Base-by-base conservation (phyloP, 2,329 filamentous ascomycete genomes). In the Basipetospora chlamydospora region DNA sequence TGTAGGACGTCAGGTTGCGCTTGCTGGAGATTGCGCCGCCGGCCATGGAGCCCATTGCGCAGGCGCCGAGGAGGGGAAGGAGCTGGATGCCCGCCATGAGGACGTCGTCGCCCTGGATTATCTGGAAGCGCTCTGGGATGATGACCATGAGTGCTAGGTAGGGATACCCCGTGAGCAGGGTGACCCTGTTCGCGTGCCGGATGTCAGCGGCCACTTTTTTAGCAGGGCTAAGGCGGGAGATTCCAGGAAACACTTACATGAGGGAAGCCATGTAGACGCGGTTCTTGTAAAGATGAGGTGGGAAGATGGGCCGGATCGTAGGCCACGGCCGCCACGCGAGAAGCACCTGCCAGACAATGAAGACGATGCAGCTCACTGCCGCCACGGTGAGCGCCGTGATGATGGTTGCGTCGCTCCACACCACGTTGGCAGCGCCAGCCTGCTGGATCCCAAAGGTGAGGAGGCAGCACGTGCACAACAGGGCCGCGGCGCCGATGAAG, bases 41-140 rank as follows among this genome's bases (percentile, higher is more conserved):
- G 0, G 69, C 44, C 28, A 73, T 70, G 2, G 68, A 73, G 0
- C 69, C 72, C 4, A 72, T 46, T 0, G 73, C 69, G 25, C 67
- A 72, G 2, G 67, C 55, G 2, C 65, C 67, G 1, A 77, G 61
- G 55, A 77, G 60, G 0, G 73, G 73, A 11, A 77, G 55, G 5
- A 77, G 58, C 30, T 73, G 66, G 4, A 76, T 49, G 4, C 73
- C 71, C 1, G 72, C 69, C 46, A 61, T 60, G 17, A 76, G 56
- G 0, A 67, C 60, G 22, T 53, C 61, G 33, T 73, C 61, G 5
- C 55, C 56, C 42, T 74, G 67, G 36, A 75, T 64, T 26, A 77
- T 66, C 41, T 77, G 72, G 34, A 75, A 71, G 6, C 70, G 57
- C 43, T 77, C 68, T 1, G 73, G 73, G 4, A 78, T 60, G 22